phyloP scores from a whole-genome alignment of 228 moss, liverwort and hornwort species.

The Sphagnum magellanicum region DNA sequence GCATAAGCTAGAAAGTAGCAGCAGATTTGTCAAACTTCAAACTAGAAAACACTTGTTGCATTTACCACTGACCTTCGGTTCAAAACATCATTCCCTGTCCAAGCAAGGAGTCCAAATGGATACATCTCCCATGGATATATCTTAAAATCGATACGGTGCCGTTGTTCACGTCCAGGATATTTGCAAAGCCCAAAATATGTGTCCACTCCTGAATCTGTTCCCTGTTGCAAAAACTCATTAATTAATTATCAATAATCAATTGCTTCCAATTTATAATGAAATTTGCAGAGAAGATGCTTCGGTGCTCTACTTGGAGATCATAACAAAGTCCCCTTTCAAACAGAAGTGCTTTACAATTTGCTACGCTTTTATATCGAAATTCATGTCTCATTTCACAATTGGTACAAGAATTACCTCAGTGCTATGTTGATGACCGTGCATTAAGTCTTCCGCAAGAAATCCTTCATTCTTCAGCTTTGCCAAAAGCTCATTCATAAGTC shows the following conservation, averaged over 20 bases:
- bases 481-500: constrained; percentile 53
- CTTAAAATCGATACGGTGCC: constrained; percentile 92
- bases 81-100: constrained; percentile 95
- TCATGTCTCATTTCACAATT: background rate
- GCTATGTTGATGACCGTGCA: constrained; percentile 40
- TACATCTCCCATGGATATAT: constrained; percentile 74
- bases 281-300: too few species aligned
- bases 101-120: constrained; percentile 85
- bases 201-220: constrained; percentile 55
- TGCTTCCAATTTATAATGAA: background rate
- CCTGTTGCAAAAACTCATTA: constrained; percentile 20
- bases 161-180: constrained; percentile 79
- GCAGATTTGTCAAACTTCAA: background rate
- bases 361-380: too few species aligned
- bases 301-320: too few species aligned
- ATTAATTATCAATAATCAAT: background rate
- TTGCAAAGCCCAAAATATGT: constrained; percentile 98
- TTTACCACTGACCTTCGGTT: constrained; percentile 63
- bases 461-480: constrained; percentile 54
- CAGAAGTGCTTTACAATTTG: too few species aligned
- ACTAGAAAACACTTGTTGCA: background rate
- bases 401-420: constrained; percentile 32
- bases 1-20: background rate
- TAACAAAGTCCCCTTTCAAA: too few species aligned
- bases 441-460: constrained; percentile 80